Conservation (phyloP, 208 protist species). For the Wallacemonas collosoma region DNA sequence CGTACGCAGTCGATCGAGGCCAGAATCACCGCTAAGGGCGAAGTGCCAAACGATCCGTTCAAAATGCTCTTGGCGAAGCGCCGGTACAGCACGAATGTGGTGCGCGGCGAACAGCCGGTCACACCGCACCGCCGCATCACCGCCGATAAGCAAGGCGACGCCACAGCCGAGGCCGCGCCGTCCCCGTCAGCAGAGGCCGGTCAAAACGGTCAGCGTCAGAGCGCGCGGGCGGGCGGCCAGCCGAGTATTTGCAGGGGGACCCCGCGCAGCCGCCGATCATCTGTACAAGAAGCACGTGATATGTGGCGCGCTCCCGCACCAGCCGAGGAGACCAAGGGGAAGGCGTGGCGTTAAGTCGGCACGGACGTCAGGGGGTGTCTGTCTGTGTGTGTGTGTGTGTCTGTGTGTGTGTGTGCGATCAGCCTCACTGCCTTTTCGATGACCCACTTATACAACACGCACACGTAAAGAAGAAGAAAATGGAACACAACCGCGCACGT, state of each 20-base stretch:
- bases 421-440: too few relatives aligned
- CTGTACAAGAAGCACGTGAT: constrained; percentile 10
- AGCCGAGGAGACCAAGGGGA: neutral
- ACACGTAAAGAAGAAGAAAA: neutral
- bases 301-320: constrained; percentile 7
- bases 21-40: constrained; percentile 13
- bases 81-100: constrained; percentile 28
- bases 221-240: neutral
- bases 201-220: too few relatives aligned
- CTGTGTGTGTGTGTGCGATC: too few relatives aligned
- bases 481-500: neutral
- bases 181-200: neutral
- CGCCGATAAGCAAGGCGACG: neutral
- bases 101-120: constrained; percentile 14
- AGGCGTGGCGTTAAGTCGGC: neutral
- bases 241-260: neutral
- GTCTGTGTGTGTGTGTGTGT: too few relatives aligned
- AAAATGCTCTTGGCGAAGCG: constrained; percentile 31
- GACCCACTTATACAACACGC: too few relatives aligned
- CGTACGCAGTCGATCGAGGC: constrained; percentile 30
- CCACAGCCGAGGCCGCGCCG: neutral
- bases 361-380: too few relatives aligned
- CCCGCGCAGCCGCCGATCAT: constrained; percentile 2
- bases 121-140: constrained; percentile 12
- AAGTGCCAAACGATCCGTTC: constrained; percentile 42